Base-by-base conservation (phyloP, 176 grass and related monocot genomes). In the Oryza rufipogon region DNA sequence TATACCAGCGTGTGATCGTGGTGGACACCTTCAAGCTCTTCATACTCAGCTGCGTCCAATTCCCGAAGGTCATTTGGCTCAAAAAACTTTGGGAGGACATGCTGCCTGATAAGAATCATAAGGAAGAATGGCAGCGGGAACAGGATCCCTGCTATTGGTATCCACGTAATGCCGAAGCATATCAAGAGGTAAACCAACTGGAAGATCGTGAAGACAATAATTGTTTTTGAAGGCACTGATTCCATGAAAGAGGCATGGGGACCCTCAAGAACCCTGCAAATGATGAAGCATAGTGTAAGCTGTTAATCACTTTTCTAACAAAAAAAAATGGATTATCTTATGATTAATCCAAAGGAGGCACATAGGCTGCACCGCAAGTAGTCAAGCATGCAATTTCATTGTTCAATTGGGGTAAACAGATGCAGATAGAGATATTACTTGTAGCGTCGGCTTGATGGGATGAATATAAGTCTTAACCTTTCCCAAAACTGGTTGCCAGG, bases 401-500 rank as follows among this genome's bases (percentile, higher is more conserved):
- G 39, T 77, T 81, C 17, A 81, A 39, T 71, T 54, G 42, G 77
- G 56, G 4, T 52, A 33, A 81, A 52, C 14, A 66, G 11, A 75
- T 76, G 26, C 7, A 68, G 74, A 86, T 39, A 80, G 48, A 77
- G 30, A 69, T 25, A 79, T 86, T 93, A 98, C 95, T 92, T 95
- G 87, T 82, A 92, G 52, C 85, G 93, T 26, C 96, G 93, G 48
- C 80, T 54, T 71, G 89, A 71, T 83, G 91, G 60, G 47, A 98
- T 44, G 76, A 95, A 92, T 32, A 98, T 75, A 86, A 98, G 89
- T 20, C 78, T 61, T 23, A 90, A 86, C 85, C 96, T 95, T 86
- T 95, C 96, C 92, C 89, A 98, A 84, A 98, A 95, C 70, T 98
- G 96, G 78, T 93, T 98, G 77, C 96, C 96, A 80, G 96, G 96